phyloP scores from a whole-genome alignment of 176 grass and related monocot species.

The Zizania latifolia region DNA sequence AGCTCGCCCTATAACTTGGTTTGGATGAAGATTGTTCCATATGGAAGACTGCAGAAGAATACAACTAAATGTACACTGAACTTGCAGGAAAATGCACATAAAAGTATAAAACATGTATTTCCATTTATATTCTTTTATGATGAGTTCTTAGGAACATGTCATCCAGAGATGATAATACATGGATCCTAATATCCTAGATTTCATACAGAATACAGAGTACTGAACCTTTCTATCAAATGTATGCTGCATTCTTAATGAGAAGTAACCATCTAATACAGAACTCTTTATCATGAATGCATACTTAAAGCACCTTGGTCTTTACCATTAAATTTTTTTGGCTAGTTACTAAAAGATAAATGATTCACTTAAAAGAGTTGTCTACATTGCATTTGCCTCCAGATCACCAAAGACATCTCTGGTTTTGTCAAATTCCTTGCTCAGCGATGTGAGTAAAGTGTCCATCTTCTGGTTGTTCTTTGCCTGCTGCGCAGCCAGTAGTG shows the following conservation, averaged over 20 bases:
- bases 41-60: slow-evolving; percentile 63
- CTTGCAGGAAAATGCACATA: neutral
- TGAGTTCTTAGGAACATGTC: neutral
- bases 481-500: no score
- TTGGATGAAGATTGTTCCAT: slow-evolving; percentile 91
- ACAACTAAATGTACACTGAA: neutral
- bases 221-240: neutral
- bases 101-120: neutral
- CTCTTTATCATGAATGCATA: no score
- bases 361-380: neutral
- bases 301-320: neutral
- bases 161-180: neutral
- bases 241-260: no score
- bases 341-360: neutral
- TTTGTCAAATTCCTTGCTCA: no score
- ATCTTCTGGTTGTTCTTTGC: no score
- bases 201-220: neutral
- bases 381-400: neutral
- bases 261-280: no score
- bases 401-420: no score
- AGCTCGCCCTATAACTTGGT: slow-evolving; percentile 75
- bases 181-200: neutral
- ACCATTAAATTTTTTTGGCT: no score
- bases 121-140: neutral
- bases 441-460: no score